phyloP scores from a whole-genome alignment of 2,329 filamentous ascomycete genomes.

The Cladophialophora bantiana region DNA sequence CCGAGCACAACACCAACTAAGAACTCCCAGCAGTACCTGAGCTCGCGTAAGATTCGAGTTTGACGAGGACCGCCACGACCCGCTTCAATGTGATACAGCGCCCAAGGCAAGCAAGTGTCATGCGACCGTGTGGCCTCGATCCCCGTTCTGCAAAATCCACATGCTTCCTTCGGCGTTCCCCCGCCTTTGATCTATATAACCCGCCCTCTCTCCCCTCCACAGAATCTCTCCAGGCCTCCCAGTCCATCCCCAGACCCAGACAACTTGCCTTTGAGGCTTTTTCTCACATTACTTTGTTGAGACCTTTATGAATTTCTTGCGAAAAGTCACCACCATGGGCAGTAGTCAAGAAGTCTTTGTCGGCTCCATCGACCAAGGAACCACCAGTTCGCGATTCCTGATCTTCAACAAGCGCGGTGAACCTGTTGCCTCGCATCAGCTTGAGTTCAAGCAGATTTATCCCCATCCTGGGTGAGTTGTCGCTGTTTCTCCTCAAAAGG shows the following conservation, averaged over 20 bases:
- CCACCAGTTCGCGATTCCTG: constrained; percentile 86
- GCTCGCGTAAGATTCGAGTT: constrained; percentile 11
- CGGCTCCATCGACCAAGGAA: constrained; percentile 89
- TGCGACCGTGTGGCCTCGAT: constrained; percentile 26
- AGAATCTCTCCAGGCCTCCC: constrained; percentile 27
- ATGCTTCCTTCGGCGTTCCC: constrained; percentile 27
- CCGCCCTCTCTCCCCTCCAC: constrained; percentile 23
- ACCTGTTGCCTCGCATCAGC: constrained; percentile 81
- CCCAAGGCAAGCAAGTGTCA: constrained; percentile 11
- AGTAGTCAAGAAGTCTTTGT: constrained; percentile 68
- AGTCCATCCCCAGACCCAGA: constrained; percentile 9
- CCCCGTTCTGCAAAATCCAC: constrained; percentile 10
- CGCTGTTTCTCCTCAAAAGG: neutral
- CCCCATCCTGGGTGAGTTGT: constrained; percentile 75
- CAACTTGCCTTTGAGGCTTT: constrained; percentile 2
- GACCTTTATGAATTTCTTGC: constrained; percentile 18
- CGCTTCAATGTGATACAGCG: constrained; percentile 6
- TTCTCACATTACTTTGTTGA: neutral
- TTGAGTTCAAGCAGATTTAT: constrained; percentile 85
- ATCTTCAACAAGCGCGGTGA: constrained; percentile 84
- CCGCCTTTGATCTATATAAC: constrained; percentile 31
- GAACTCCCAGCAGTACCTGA: neutral
- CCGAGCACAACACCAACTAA: constrained; percentile 16
- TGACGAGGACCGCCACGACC: constrained; percentile 11
- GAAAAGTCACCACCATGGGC: constrained; percentile 30